Base-by-base conservation (phyloP, 2,329 filamentous ascomycete species). In the Cladosporium velox region DNA sequence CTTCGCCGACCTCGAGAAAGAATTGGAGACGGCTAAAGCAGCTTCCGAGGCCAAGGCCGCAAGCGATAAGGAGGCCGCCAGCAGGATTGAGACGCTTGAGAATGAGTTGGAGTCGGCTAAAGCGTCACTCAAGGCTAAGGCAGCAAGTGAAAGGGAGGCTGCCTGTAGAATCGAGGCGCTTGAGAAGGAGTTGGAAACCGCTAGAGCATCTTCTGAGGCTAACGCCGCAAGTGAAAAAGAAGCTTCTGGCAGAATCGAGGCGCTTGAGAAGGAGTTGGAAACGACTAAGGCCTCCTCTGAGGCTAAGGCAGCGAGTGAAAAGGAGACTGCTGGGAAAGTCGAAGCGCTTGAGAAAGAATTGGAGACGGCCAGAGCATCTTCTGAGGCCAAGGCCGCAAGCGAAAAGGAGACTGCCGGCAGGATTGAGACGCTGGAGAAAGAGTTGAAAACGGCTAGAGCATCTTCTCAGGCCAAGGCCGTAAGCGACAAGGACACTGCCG, bases 1-100 rank as follows among this genome's bases (percentile, higher is more conserved):
- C 1, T 76, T 71, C 65, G 71, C 68, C 7, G 73, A 75, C 7
- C 67, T 76, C 8, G 74, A 76, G 67, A 73, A 71, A 52, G 72
- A 75, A 61, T 67, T 75, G 15, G 71, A 73, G 41, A 59, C 58
- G 24, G 66, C 69, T 8, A 74, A 73, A 47, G n/a, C 63, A 67
- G 51, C 44, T 6, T 21, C 28, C 59, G 28, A 59, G 34, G 21
- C 58, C 18, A 65, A 59, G 44, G 44, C 61, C 3, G 47, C 60
- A 8, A 63, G 54, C n/a, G 59, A 62, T 6, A 28, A 26, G 14
- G 24, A 63, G n/a, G 12, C 49, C 4, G 52, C 59, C 34, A 65
- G 69, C 49, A 67, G 64, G 55, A 67, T 75, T 24, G 44, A 67
- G 49, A 24, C 38, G 18, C 67, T 76, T 10, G 73, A 76, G 67